Base-by-base conservation (phyloP, 1,284 basidiomycete species). In the Melampsora occidentalis region DNA sequence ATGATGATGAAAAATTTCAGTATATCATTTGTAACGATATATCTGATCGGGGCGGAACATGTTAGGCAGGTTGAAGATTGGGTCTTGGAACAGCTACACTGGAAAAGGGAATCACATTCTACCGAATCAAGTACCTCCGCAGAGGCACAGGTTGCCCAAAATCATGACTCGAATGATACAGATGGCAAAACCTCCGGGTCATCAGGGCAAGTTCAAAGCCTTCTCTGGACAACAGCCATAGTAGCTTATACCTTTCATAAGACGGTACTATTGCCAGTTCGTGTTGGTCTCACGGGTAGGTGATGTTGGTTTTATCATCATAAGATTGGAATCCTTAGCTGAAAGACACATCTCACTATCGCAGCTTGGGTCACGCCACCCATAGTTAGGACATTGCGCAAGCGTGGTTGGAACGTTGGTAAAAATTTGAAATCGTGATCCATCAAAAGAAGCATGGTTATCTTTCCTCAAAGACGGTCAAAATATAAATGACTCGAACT, bases 191-290 rank as follows among this genome's bases (percentile, higher is more conserved):
- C 72, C 7, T 77, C 77, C 33, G 67, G 35, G 12, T 68, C 90
- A 90, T 79, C 89, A 89, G 0, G 90, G 89, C 42, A 12, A 46
- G 12, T 14, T 46, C 7, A 83, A 85, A 70, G 89, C 90, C 88
- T 91, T 35, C 84, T 97, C 9, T 95, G 93, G 84, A 94, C 95
- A 48, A 97, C 97, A 88, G 84, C 94, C 57, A 88, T 93, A 0
- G 85, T 99, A 77, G 96, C 97, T 7, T 99, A 95, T 83, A 91
- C 92, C 9, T 89, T 99, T 71, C 96, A 99, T 87, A 99, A 99
- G 85, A 97, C 94, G 0, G 82, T 94, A 0, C 90, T 98, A 81
- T 83, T 98, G n/a, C 96, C 97, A 6, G 83, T 98, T 25, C 85
- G 97, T 28, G 88, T 97, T 0, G 95, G 93, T 0, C 83, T 96